Evolutionary conservation across 202 grass and related monocot species (phyloP).

Genomic region (Schoenoplectus triqueter): DNA sequence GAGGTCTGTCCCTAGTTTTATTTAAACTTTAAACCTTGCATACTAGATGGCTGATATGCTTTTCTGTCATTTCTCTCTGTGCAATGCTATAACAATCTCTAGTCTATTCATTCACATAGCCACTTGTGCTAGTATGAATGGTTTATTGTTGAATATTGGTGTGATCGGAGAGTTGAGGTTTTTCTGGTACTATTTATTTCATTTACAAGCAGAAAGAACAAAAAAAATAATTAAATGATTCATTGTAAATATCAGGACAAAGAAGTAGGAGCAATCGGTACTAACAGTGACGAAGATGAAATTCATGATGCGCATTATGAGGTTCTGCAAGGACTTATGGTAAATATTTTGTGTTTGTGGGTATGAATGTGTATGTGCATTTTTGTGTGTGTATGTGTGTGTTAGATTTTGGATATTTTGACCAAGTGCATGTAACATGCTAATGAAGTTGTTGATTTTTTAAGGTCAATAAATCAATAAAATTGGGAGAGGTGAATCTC

Average conservation of each 20-base stretch:
- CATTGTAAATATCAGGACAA: slow-evolving; percentile 36
- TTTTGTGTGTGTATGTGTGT: not conserved
- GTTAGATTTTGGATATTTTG: slow-evolving; percentile 26
- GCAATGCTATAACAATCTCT: not conserved
- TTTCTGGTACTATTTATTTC: slow-evolving; percentile 27
- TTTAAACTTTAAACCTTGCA: slow-evolving; percentile 22
- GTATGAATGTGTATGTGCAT: not conserved
- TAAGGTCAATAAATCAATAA: slow-evolving; percentile 62
- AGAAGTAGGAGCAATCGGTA: slow-evolving; percentile 36
- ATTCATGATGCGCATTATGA: slow-evolving; percentile 28
- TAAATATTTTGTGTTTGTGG: slow-evolving; percentile 19
- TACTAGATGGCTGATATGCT: slow-evolving; percentile 8
- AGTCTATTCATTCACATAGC: not conserved
- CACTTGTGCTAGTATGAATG: not conserved
- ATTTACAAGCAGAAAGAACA: not conserved
- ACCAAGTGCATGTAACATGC: slow-evolving; percentile 15
- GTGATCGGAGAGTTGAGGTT: slow-evolving; percentile 1
- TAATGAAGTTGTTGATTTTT: slow-evolving; percentile 37
- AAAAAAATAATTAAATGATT: slow-evolving; percentile 3
- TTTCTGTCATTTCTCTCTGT: not conserved
- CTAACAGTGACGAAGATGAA: slow-evolving; percentile 32
- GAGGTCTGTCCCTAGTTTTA: slow-evolving; percentile 54
- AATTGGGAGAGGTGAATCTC: slow-evolving; percentile 64
- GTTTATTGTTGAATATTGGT: not conserved
- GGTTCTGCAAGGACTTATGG: slow-evolving; percentile 36